Conservation (phyloP, 768 basidiomycete genomes). For the Suillus clintonianus region DNA sequence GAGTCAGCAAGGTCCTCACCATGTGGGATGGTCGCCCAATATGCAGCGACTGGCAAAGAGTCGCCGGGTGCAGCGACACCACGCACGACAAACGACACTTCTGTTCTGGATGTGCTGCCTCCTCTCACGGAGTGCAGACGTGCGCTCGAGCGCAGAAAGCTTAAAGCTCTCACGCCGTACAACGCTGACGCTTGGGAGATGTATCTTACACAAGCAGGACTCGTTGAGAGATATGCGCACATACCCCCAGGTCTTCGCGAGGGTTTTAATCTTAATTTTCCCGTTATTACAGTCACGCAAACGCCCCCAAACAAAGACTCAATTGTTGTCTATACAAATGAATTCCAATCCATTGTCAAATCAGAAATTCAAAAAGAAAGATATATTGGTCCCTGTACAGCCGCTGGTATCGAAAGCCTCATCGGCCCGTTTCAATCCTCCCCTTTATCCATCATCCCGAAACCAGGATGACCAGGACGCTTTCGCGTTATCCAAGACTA, state of each 20-base stretch:
- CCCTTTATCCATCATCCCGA: slow-evolving; percentile 33
- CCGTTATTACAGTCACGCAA: neutral
- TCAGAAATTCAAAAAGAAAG: slow-evolving; percentile 3
- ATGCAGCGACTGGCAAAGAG: neutral
- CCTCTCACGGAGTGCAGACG: neutral
- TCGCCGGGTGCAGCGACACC: neutral
- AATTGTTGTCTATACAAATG: neutral
- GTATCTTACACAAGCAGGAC: neutral
- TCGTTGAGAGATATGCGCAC: neutral
- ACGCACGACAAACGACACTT: neutral
- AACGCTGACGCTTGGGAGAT: neutral
- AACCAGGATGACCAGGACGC: slow-evolving; percentile 33
- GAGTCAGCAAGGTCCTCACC: neutral
- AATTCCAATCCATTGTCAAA: slow-evolving; percentile 3
- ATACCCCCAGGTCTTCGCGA: neutral
- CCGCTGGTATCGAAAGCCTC: slow-evolving; percentile 8
- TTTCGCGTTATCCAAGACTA: slow-evolving; percentile 40
- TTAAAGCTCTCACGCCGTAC: neutral
- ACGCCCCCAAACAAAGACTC: slow-evolving; percentile 14
- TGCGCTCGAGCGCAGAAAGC: neutral
- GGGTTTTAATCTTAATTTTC: slow-evolving; percentile 14
- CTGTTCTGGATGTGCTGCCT: neutral
- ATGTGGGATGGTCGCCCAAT: neutral
- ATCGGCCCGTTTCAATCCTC: slow-evolving; percentile 21
- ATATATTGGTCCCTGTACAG: slow-evolving; percentile 14